These are phyloP conservation scores for Nothopassalora personata DNA, from an alignment of 2,329 filamentous ascomycete species.

Conservation along the genomic window DNA sequence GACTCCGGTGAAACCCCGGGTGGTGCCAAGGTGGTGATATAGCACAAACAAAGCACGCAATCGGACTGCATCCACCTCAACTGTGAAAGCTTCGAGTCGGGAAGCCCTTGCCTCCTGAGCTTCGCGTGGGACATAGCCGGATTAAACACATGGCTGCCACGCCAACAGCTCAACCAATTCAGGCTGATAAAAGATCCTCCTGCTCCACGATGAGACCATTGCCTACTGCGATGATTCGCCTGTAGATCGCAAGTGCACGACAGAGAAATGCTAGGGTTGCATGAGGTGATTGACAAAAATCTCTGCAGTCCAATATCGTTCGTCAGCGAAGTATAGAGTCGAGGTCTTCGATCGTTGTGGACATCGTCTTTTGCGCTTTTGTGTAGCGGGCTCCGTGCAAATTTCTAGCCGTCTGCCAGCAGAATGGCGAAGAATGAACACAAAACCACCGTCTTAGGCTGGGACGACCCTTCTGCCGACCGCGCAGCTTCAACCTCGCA, in stretches of 20 bases:
- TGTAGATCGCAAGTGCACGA: not conserved
- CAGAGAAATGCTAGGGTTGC: not conserved
- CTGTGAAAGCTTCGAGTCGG: not conserved
- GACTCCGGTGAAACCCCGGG: not conserved
- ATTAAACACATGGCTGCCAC: not conserved
- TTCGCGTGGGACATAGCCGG: not conserved
- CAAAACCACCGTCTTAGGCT: not conserved
- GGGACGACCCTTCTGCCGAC: not conserved
- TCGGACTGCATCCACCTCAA: not conserved
- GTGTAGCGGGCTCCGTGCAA: not conserved
- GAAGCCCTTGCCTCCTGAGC: not conserved
- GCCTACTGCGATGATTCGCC: not conserved
- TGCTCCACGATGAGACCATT: not conserved
- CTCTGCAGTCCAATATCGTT: not conserved
- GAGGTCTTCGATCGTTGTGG: not conserved
- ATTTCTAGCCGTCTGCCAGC: not conserved
- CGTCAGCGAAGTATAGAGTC: not conserved
- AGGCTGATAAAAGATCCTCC: not conserved
- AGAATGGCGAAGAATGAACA: constrained; percentile 11
- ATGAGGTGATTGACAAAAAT: not conserved
- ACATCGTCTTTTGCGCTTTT: not conserved
- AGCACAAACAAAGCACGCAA: constrained; percentile 15
- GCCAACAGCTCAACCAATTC: not conserved
- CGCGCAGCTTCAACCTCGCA: not conserved
- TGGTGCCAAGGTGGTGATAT: constrained; percentile 5